Percentiles rank a stretch among this genome's conserved stretches.
These are phyloP conservation scores for Ascochyta lentis DNA, from an alignment of 2,329 filamentous ascomycete genomes.

Conservation along the genomic window DNA sequence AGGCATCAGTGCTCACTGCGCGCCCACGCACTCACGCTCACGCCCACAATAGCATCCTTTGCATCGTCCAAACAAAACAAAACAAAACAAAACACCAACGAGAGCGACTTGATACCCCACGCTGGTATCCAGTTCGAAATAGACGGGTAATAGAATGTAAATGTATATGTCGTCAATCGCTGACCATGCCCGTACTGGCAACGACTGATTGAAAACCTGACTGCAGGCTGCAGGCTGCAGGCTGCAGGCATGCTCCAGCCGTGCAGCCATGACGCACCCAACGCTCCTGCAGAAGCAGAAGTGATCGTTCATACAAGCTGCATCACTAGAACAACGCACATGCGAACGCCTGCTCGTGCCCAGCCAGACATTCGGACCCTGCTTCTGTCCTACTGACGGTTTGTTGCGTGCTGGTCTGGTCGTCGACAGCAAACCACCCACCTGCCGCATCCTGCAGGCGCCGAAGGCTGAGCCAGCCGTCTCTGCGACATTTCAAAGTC, in stretches of 20 bases:
- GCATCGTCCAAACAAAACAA: neutral
- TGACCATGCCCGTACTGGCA: constrained; percentile 11
- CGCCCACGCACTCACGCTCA: neutral
- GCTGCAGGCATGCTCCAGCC: constrained; percentile 4
- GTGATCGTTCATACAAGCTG: constrained; percentile 13
- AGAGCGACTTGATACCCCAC: neutral
- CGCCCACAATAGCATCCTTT: neutral
- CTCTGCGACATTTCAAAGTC: constrained; percentile 9
- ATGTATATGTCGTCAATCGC: constrained; percentile 1
- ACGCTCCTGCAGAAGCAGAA: constrained; percentile 10
- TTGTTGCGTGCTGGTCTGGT: constrained; percentile 9
- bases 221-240: constrained; percentile 1
- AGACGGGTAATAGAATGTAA: neutral
- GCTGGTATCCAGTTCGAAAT: neutral
- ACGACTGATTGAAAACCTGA: constrained; percentile 7
- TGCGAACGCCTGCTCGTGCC: constrained; percentile 17
- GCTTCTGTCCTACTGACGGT: constrained; percentile 10
- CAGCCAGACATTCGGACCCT: constrained; percentile 20
- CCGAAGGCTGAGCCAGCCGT: constrained; percentile 25
- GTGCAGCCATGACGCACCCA: constrained; percentile 13
- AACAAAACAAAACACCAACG: no score
- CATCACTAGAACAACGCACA: constrained; percentile 16
- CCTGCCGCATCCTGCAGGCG: constrained; percentile 19
- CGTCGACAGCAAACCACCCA: constrained; percentile 12
- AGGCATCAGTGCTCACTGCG: constrained; percentile 10